Evolutionary conservation across 2,329 filamentous ascomycete genomes (phyloP).

Genomic region (Fusarium gaditjirri): DNA sequence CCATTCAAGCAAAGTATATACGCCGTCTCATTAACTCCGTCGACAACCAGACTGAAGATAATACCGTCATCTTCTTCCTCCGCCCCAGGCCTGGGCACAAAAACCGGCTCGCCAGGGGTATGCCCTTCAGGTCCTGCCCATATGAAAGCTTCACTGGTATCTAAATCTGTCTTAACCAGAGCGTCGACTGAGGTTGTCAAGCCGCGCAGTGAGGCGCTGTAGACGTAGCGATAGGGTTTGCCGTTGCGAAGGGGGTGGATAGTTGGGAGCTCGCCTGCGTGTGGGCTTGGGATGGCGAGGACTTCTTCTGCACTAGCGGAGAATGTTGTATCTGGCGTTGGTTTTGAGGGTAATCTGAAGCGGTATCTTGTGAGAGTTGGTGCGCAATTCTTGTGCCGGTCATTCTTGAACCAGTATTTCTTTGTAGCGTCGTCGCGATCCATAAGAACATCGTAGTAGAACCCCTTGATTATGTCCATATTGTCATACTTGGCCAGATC

Average conservation of each 20-base stretch:
- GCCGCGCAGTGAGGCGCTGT: conserved; percentile 66
- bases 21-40: conserved; percentile 67
- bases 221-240: conserved; percentile 68
- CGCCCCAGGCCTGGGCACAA: conserved; percentile 61
- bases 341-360: conserved; percentile 50
- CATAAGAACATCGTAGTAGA: conserved; percentile 77
- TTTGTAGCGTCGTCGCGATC: conserved; percentile 59
- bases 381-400: conserved; percentile 50
- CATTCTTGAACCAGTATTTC: conserved; percentile 56
- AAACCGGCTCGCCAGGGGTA: conserved; percentile 76
- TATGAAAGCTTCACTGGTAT: conserved; percentile 60
- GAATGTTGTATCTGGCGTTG: conserved; percentile 27
- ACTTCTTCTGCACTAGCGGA: conserved; percentile 48
- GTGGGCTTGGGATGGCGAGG: conserved; percentile 61
- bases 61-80: conserved; percentile 71
- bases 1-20: conserved; percentile 75
- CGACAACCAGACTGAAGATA: conserved; percentile 70
- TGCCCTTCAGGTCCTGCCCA: conserved; percentile 70
- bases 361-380: conserved; percentile 57
- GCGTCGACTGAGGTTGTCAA: conserved; percentile 70
- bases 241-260: conserved; percentile 69
- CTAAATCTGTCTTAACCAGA: conserved; percentile 72
- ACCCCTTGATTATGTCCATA: conserved; percentile 70
- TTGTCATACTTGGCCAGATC: conserved; percentile 74
- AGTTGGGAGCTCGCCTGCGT: conserved; percentile 71